Conservation (phyloP, 2,329 filamentous ascomycete genomes). For the Daldinia eschscholtzii region DNA sequence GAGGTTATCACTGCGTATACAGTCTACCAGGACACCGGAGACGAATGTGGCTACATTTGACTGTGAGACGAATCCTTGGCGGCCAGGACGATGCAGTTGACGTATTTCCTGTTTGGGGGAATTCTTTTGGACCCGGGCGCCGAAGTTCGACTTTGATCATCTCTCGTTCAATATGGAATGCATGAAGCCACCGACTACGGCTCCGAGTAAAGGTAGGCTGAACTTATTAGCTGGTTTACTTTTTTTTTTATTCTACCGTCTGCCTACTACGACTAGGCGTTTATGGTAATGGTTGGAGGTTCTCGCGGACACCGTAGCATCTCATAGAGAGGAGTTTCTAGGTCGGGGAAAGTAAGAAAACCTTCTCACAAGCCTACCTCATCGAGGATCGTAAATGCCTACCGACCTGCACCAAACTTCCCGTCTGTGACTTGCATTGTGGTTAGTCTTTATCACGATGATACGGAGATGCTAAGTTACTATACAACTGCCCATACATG, state of each 20-base stretch:
- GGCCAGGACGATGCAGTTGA: slow-evolving; percentile 19
- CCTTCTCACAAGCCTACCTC: slow-evolving; percentile 48
- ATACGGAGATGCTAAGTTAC: slow-evolving; percentile 19
- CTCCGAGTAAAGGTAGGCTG: slow-evolving; percentile 41
- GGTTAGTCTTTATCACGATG: slow-evolving; percentile 22
- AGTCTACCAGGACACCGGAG: slow-evolving; percentile 28
- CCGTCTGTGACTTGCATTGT: slow-evolving; percentile 43
- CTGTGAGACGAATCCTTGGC: slow-evolving; percentile 24
- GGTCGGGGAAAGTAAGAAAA: slow-evolving; percentile 45
- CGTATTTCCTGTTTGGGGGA: slow-evolving; percentile 40
- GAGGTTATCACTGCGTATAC: slow-evolving; percentile 24
- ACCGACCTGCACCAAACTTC: slow-evolving; percentile 41
- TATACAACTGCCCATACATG: slow-evolving; percentile 15
- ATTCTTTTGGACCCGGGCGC: slow-evolving; percentile 32
- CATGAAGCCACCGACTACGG: slow-evolving; percentile 28
- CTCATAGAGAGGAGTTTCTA: slow-evolving; percentile 46
- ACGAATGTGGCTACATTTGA: slow-evolving; percentile 29
- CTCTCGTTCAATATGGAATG: slow-evolving; percentile 40
- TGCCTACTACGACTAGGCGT: slow-evolving; percentile 35
- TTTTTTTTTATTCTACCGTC: slow-evolving; percentile 24
- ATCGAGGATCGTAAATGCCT: slow-evolving; percentile 46
- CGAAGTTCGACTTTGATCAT: slow-evolving; percentile 33
- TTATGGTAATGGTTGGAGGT: slow-evolving; percentile 44
- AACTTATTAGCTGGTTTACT: slow-evolving; percentile 38
- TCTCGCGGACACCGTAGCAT: slow-evolving; percentile 44